phyloP scores from a whole-genome alignment of 2,329 filamentous ascomycete genomes.

The Catunica adiposa region DNA sequence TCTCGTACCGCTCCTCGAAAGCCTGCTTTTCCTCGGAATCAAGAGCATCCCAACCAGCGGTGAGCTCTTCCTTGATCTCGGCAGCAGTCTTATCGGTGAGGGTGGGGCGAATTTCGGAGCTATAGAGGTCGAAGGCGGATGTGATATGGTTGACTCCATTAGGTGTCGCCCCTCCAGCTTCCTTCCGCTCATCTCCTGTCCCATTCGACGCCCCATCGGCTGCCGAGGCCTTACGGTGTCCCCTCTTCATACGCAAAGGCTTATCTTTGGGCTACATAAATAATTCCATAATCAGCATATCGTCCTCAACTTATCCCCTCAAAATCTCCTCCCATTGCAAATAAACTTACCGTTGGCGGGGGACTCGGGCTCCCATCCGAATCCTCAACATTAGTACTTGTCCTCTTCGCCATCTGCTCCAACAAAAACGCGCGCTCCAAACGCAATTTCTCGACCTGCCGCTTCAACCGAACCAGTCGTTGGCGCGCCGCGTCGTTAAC shows the following conservation, averaged over 20 bases:
- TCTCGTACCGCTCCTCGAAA: constrained; percentile 28
- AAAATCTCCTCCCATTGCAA: too few relatives aligned
- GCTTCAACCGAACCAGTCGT: constrained; percentile 62
- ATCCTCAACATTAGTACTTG: constrained; percentile 58
- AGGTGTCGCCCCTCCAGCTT: constrained; percentile 26
- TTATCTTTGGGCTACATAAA: constrained; percentile 55
- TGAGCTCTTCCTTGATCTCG: constrained; percentile 37
- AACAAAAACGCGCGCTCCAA: constrained; percentile 65
- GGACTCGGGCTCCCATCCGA: constrained; percentile 65
- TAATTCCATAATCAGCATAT: neutral
- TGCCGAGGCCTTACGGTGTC: constrained; percentile 45
- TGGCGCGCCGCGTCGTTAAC: constrained; percentile 73
- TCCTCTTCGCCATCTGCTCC: constrained; percentile 57
- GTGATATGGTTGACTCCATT: constrained; percentile 20
- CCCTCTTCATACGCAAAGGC: constrained; percentile 57
- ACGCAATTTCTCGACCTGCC: constrained; percentile 80
- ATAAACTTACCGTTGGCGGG: constrained; percentile 51
- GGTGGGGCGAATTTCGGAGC: constrained; percentile 30
- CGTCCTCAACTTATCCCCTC: neutral
- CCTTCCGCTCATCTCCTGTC: constrained; percentile 16
- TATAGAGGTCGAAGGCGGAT: constrained; percentile 36
- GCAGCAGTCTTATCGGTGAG: constrained; percentile 27
- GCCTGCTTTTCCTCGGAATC: constrained; percentile 32
- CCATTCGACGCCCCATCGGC: constrained; percentile 25
- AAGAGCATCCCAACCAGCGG: constrained; percentile 38